These are phyloP conservation scores for Penicillium herquei DNA, from an alignment of 495 filamentous ascomycete genomes.

Conservation along the genomic window DNA sequence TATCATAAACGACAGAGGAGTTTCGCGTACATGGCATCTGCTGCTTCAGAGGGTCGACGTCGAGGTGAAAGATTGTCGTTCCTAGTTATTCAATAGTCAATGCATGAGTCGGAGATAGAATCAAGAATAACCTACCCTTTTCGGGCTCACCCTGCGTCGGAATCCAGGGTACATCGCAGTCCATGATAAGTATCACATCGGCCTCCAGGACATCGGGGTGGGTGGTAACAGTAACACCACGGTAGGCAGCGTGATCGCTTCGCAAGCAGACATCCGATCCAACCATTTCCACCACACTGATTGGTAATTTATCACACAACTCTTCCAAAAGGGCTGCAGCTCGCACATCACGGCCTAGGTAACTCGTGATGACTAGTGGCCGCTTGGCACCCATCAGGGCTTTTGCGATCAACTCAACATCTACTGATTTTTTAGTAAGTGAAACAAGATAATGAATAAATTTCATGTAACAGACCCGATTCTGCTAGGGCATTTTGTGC, in stretches of 20 bases:
- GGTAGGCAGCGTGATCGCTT: slow-evolving; percentile 64
- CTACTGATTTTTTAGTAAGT: slow-evolving; percentile 3
- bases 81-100: slow-evolving; percentile 5
- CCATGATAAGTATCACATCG: slow-evolving; percentile 80
- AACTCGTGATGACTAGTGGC: slow-evolving; percentile 76
- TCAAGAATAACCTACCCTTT: slow-evolving; percentile 27
- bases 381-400: slow-evolving; percentile 65
- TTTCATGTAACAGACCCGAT: slow-evolving; percentile 30
- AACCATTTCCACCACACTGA: slow-evolving; percentile 79
- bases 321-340: slow-evolving; percentile 65
- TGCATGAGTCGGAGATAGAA: neutral
- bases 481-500: slow-evolving; percentile 67
- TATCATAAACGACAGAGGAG: neutral
- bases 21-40: slow-evolving; percentile 59
- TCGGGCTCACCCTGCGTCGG: slow-evolving; percentile 52
- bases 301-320: slow-evolving; percentile 71
- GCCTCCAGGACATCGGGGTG: slow-evolving; percentile 40
- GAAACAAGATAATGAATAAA: neutral
- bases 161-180: slow-evolving; percentile 78
- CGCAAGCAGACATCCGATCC: slow-evolving; percentile 92
- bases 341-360: slow-evolving; percentile 68
- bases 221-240: slow-evolving; percentile 67
- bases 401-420: slow-evolving; percentile 60
- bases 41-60: slow-evolving; percentile 79
- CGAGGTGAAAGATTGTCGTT: slow-evolving; percentile 66